Evolutionary conservation across 1,284 basidiomycete genomes (phyloP).

Genomic region (Chalciporus sp.): DNA sequence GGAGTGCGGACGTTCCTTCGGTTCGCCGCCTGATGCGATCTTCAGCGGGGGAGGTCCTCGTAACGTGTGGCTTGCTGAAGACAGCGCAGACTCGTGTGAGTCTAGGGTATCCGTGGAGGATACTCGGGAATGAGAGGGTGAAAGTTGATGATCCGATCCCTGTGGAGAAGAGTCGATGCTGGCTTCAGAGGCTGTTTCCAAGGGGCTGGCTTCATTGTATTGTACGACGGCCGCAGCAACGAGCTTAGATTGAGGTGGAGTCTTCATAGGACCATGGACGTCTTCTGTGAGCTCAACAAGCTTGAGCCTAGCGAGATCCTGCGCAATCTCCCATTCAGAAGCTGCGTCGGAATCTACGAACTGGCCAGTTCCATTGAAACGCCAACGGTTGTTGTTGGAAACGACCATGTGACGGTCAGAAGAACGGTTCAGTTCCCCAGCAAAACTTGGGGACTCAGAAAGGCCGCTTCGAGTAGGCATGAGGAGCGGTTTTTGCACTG

Average conservation of each 20-base stretch:
- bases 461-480: slow-evolving; percentile 51
- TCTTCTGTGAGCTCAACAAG: slow-evolving; percentile 58
- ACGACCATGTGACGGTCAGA: slow-evolving; percentile 33
- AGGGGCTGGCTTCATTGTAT: slow-evolving; percentile 64
- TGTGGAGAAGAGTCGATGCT: slow-evolving; percentile 75
- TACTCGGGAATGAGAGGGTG: slow-evolving; percentile 70
- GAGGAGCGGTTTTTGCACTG: slow-evolving; percentile 38
- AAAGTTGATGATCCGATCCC: slow-evolving; percentile 60
- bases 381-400: slow-evolving; percentile 53
- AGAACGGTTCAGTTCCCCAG: slow-evolving; percentile 25
- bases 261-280: slow-evolving; percentile 53
- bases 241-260: slow-evolving; percentile 64
- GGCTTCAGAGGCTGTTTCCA: slow-evolving; percentile 69
- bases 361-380: slow-evolving; percentile 62
- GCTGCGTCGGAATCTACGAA: slow-evolving; percentile 52
- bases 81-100: slow-evolving; percentile 57
- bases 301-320: slow-evolving; percentile 71
- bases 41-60: slow-evolving; percentile 56
- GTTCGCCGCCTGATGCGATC: slow-evolving; percentile 50
- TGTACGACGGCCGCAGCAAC: slow-evolving; percentile 51
- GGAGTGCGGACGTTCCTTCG: slow-evolving; percentile 75
- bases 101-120: slow-evolving; percentile 73
- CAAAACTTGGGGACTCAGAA: slow-evolving; percentile 22
- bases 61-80: slow-evolving; percentile 55
- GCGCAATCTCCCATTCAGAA: slow-evolving; percentile 68